Conservation (phyloP, 192 early-diverging fungal species). For the Backusella tuberculispora region DNA sequence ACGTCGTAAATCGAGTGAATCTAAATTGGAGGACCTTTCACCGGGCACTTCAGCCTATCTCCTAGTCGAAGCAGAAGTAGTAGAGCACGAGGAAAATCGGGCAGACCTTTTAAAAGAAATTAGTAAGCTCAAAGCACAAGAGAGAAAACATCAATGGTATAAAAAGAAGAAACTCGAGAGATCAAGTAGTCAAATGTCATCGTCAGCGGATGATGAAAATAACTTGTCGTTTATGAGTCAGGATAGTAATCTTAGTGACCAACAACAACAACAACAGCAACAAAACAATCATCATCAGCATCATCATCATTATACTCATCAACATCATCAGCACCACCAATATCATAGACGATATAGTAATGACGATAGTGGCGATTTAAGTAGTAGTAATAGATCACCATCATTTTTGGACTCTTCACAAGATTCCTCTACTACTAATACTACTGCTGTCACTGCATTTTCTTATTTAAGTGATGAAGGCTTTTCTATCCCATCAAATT, state of each 20-base stretch:
- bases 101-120: conserved; percentile 12
- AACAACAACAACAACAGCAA: neutral
- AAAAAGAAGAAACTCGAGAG: conserved; percentile 50
- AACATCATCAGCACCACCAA: neutral
- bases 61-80: conserved; percentile 28
- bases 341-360: neutral
- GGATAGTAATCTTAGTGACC: neutral
- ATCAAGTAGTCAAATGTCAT: conserved; percentile 15
- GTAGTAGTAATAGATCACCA: neutral
- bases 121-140: conserved; percentile 48
- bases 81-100: conserved; percentile 36
- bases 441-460: neutral
- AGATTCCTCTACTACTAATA: neutral
- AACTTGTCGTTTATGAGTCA: neutral
- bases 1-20: conserved; percentile 12
- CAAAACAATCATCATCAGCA: neutral
- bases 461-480: neutral
- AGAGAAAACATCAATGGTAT: conserved; percentile 66
- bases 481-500: conserved; percentile 6
- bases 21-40: neutral
- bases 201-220: conserved; percentile 8
- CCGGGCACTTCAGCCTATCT: neutral
- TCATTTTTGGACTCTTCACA: conserved; percentile 5
- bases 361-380: neutral
- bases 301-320: neutral